Evolutionary conservation across 2,329 filamentous ascomycete genomes (phyloP), one percentile per base, ranked within the genome.

Genomic region (Ophiostoma ulmi): DNA sequence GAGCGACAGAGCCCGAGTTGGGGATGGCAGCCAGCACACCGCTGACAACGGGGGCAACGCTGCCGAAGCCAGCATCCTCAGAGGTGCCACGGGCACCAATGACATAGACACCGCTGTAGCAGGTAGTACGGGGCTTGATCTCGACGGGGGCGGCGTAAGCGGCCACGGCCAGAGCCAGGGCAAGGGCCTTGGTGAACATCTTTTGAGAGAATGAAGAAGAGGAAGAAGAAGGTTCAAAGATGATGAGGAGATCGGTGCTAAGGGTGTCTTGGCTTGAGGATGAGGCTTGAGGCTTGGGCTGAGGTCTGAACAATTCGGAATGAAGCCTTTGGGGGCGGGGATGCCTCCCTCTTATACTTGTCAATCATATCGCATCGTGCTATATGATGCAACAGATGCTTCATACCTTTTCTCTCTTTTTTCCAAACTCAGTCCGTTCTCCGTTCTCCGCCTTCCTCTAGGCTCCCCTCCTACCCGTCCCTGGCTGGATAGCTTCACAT

Each of bases 61-160:
- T 71, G 3, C 70, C 70, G 31, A 41, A 71, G 31, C 70, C 70
- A 11, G 55, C 66, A 31, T 69, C 67, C 35, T 71, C 70, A 0
- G 36, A 17, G 14, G 65, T 65, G 13, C 67, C 70, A 17, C 70
- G 70, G 20, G 41, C 70, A 35, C 66, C 70, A 41, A 71, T 71
- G 14, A 71, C 66, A 35, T 65, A 71, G 14, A 71, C 70, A 55
- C 70, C 70, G 35, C 58, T 69, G 58, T 71, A 71, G 67, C 70
- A 71, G 5, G 66, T 71, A n/a, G 67, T 44, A 7, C 70, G 70
- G 52, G 48, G 44, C 14, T 41, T n/a, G 20, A 68, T 44, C 26
- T 66, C 64, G 22, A 68, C 48, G 17, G 63, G 63, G 17, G 69
- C 69, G 20, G 69, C 69, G 8, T 8, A 3, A 17, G 31, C 52